Conservation (phyloP, 441 rosid genomes). For the Biscutella laevigata region DNA sequence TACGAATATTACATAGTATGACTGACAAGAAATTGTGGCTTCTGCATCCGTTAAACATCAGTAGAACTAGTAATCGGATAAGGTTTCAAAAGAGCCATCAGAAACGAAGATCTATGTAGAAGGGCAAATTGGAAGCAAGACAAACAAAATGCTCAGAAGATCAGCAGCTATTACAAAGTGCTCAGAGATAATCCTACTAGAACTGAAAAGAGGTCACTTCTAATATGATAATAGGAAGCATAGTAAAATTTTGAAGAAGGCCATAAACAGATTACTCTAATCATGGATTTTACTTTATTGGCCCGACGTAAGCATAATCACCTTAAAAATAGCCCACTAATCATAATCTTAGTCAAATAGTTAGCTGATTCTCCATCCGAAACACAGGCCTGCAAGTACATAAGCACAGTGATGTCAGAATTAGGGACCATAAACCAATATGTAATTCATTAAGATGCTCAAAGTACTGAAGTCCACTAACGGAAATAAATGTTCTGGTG, state of each 20-base stretch:
- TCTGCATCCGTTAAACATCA: not conserved
- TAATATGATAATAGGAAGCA: not conserved
- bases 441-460: slow-evolving; percentile 13
- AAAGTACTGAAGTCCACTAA: slow-evolving; percentile 5
- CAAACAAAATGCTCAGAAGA: not conserved
- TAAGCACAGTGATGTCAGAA: slow-evolving; percentile 8
- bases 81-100: slow-evolving; percentile 6
- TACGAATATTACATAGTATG: not conserved
- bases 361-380: slow-evolving; percentile 74
- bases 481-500: not conserved
- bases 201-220: not conserved
- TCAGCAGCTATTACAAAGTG: slow-evolving; percentile 5
- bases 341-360: slow-evolving; percentile 63
- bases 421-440: slow-evolving; percentile 3
- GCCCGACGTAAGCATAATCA: slow-evolving; percentile 23
- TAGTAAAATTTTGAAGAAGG: not conserved
- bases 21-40: slow-evolving; percentile 2
- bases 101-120: not conserved
- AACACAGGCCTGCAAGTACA: slow-evolving; percentile 73
- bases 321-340: slow-evolving; percentile 90
- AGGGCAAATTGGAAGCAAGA: not conserved
- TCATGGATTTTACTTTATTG: not conserved
- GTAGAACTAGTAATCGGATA: not conserved
- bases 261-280: slow-evolving; percentile 4
- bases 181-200: not conserved